Base-by-base conservation (phyloP, 257 asterid species). In the Ligustrum vulgare region DNA sequence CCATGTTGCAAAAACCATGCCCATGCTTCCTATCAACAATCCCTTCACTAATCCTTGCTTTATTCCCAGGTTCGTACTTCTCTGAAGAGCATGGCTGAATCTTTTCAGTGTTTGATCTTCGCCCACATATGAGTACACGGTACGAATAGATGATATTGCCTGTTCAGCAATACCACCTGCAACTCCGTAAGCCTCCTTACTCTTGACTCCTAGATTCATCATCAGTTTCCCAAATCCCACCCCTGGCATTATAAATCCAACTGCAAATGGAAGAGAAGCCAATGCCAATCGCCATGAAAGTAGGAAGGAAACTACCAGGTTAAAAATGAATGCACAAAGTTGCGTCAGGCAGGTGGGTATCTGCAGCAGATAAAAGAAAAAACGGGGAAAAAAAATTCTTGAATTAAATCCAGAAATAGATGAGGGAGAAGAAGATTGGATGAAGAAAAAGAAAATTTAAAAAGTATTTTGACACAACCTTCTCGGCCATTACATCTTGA, bases 41-140 rank as follows among this genome's bases (percentile, higher is more conserved):
- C 91, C 91, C 81, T 84, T 87, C 79, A 81, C 49, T 39, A 84
- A 34, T 9, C 91, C 91, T 81, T 82, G 85, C 74, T 77, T 84
- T 54, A 87, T 63, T 2, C 91, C 87, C 9, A 87, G 84, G 13
- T 80, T 36, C 68, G 71, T 78, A 76, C 80, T 79, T 65, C 67
- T 72, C n/a, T 71, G 32, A 65, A 84, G 87, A 12, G 86, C 80
- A 4, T 28, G 15, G 80, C 81, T 72, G 79, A 72, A 84, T 25
- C 77, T 84, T 2, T 79, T 79, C 5, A 82, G 74, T 11, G 86
- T 82, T 79, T 80, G 74, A 33, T 39, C 49, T 75, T 87, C 87
- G 2, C 86, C 91, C 9, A 77, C 87, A 20, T 76, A 87, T 0
- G 87, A 87, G 49, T 78, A 84, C 34, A 87, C 85, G 0, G 83